Evolutionary conservation across 345 rosid genomes (phyloP), one percentile per base, ranked within the genome.

Genomic region (Brassica napus): DNA sequence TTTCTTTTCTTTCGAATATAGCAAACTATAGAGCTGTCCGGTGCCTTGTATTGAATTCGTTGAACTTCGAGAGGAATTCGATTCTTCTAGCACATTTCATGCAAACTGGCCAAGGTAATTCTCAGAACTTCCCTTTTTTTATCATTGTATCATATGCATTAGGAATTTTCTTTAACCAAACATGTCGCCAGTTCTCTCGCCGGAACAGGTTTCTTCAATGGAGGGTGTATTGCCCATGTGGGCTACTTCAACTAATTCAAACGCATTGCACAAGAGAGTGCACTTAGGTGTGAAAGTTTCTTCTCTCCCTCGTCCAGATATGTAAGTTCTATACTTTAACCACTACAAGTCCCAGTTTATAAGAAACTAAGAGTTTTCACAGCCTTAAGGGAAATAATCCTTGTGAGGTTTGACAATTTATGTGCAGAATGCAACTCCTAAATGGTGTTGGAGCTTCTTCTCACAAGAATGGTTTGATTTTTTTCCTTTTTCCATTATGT

Each of bases 21-120:
- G 98, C 98, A 83, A 94, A 94, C 84, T 92, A 89, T 83, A 92
- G 82, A 87, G 98, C 98, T 79, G 98, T 94, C 60, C 80, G 86
- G 57, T 94, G 97, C 72, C 97, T 94, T 83, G 90, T 89, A 12
- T 77, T 94, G 86, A 89, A 82, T 70, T 88, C 98, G 5, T 75
- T 94, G 82, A 94, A 94, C 81, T 83, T 80, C 1, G 89, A 89
- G 82, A 92, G 98, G 88, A 83, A 83, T 79, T 85, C 97, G 26
- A 91, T 91, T 77, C 86, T 92, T 81, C 84, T 94, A 65, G 83
- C 86, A 81, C 84, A 84, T 73, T 92, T 89, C 79, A 82, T 88
- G 83, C 82, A 87, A 83, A 85, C 89, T 12, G 87, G 89, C 83
- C 88, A 88, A 86, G 92, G 98, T 94, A 84, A 57, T 58, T 70